phyloP scores from a whole-genome alignment of 805 yeast genomes.

The Hyphopichia homilentoma region DNA sequence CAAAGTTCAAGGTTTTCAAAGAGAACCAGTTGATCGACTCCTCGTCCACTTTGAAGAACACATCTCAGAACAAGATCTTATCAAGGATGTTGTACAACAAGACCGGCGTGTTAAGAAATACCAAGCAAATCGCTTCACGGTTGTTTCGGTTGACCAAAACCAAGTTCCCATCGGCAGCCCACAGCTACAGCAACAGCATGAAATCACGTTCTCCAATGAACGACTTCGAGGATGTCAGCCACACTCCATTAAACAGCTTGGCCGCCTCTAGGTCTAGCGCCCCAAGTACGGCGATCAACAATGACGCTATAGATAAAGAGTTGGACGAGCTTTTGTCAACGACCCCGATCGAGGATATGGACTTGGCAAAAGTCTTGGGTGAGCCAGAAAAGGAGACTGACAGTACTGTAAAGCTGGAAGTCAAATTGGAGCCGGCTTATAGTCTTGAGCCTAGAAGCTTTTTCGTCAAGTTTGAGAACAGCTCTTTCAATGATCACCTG shows the following conservation, averaged over 20 bases:
- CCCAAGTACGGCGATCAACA: slow-evolving; percentile 8
- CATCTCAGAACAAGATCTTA: slow-evolving; percentile 38
- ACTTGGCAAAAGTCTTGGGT: background rate
- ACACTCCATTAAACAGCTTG: slow-evolving; percentile 25
- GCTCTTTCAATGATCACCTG: background rate
- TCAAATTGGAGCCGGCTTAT: background rate
- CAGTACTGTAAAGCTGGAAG: background rate
- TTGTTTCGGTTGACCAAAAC: slow-evolving; percentile 24
- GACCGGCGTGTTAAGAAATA: slow-evolving; percentile 31
- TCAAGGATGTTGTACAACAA: slow-evolving; percentile 37
- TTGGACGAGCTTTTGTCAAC: slow-evolving; percentile 25
- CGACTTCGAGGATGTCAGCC: slow-evolving; percentile 23
- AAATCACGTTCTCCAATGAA: slow-evolving; percentile 6
- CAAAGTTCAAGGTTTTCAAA: slow-evolving; percentile 30
- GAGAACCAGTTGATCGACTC: slow-evolving; percentile 17
- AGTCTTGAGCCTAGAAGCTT: slow-evolving; percentile 1
- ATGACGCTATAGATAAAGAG: slow-evolving; percentile 27
- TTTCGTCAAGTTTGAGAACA: slow-evolving; percentile 6
- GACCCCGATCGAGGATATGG: slow-evolving; percentile 14
- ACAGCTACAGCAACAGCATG: background rate
- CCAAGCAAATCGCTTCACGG: slow-evolving; percentile 35
- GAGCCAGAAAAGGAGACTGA: too few relatives aligned
- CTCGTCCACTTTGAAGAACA: slow-evolving; percentile 23
- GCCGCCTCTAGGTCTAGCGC: slow-evolving; percentile 14
- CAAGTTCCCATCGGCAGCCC: slow-evolving; percentile 6